phyloP scores from a whole-genome alignment of 2,329 filamentous ascomycete species.

The Sclerotiophoma versabilis region DNA sequence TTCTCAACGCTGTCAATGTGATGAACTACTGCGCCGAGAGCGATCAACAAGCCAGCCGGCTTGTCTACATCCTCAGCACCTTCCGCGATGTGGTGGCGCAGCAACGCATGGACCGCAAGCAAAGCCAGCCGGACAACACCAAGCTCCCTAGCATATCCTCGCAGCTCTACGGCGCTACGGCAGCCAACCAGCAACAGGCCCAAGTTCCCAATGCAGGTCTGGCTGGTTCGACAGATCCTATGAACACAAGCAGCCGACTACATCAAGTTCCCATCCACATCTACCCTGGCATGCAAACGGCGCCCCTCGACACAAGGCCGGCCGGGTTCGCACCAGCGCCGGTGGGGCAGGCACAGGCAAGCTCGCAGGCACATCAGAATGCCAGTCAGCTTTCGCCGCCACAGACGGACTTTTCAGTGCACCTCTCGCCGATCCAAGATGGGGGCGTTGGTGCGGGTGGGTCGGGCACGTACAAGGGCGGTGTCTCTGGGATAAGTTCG shows the following conservation, averaged over 20 bases:
- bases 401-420: constrained; percentile 35
- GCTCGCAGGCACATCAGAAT: background rate
- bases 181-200: constrained; percentile 18
- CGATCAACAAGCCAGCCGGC: constrained; percentile 50
- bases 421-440: constrained; percentile 43
- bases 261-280: constrained; percentile 48
- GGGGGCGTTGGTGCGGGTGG: constrained; percentile 11
- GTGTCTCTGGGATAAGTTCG: constrained; percentile 6
- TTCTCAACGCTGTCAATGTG: constrained; percentile 48
- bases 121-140: constrained; percentile 30
- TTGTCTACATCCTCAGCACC: constrained; percentile 48
- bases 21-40: constrained; percentile 52
- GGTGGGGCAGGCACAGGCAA: constrained; percentile 7
- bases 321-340: constrained; percentile 13
- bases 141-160: constrained; percentile 44
- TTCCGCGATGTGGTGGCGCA: constrained; percentile 49
- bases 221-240: constrained; percentile 19
- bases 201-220: constrained; percentile 2
- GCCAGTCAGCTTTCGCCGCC: constrained; percentile 15
- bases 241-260: constrained; percentile 30
- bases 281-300: constrained; percentile 45
- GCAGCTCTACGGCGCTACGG: constrained; percentile 39
- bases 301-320: constrained; percentile 27
- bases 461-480: background rate
- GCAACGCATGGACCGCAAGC: constrained; percentile 39